Base-by-base conservation (phyloP, 257 asterid species). In the Solanum chiquidenum region DNA sequence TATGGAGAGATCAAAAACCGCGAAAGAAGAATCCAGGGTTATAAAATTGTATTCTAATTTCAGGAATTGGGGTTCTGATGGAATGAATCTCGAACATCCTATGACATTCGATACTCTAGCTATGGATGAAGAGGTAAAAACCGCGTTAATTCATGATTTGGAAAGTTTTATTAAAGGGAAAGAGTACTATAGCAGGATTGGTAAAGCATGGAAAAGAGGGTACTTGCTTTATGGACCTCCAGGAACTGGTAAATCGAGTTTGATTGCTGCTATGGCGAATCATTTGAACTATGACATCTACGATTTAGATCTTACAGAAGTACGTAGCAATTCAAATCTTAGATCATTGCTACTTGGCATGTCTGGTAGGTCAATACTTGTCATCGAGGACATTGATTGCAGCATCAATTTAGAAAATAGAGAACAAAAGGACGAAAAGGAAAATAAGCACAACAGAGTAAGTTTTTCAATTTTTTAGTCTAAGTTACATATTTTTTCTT, bases 171-270 rank as follows among this genome's bases (percentile, higher is more conserved):
- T 91, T 74, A 69, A 40, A 87, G 91, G 98, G 93, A 95, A 82
- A 71, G 96, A 95, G 1, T 85, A 90, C 23, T 94, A 94, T 9
- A 90, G 90, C 89, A 91, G 85, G 42, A 94, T 93, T 1, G 98
- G 98, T 2, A 94, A 92, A 86, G 94, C 98, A 0, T 95, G 98
- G 98, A 95, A 95, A 85, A 87, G 98, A 64, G 98, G 98, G 23
- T 95, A 95, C 68, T 84, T 95, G 89, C 23, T 94, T 88, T 94
- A 83, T 83, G 98, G 98, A 4, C 98, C 98, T n/a, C 98, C 98
- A 4, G 98, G 98, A 79, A 94, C 98, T 0, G 98, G 98, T 44
- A 95, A 94, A 87, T 95, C 98, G 3, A 95, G 96, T 86, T 86
- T 95, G 94, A 94, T 95, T 35, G 98, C 95, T 1, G 97, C 98